Evolutionary conservation across 2,329 filamentous ascomycete species (phyloP).

Genomic region (Scorias spongiosa): DNA sequence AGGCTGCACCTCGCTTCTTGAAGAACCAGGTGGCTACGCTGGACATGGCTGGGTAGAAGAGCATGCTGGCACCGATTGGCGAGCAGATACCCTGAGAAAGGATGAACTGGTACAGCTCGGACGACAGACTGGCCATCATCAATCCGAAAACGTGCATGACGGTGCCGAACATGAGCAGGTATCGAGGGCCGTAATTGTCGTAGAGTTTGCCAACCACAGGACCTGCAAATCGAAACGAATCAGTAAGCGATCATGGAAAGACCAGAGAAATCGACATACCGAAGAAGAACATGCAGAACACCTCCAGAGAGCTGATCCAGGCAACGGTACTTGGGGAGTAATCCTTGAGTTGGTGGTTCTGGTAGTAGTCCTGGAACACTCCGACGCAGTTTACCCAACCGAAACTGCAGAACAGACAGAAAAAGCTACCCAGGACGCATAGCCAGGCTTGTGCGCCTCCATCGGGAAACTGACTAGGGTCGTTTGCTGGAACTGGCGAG

Average conservation of each 20-base stretch:
- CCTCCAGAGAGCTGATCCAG: slow-evolving; percentile 32
- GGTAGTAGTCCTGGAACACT: slow-evolving; percentile 33
- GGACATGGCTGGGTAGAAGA: slow-evolving; percentile 31
- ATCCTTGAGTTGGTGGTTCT: slow-evolving; percentile 24
- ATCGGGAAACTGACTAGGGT: slow-evolving; percentile 12
- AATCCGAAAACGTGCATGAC: slow-evolving; percentile 44
- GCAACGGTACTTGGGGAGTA: slow-evolving; percentile 26
- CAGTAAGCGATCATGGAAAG: slow-evolving; percentile 8
- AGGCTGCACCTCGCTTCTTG: slow-evolving; percentile 31
- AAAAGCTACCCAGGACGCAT: slow-evolving; percentile 21
- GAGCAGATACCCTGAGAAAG: slow-evolving; percentile 41
- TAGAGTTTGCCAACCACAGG: slow-evolving; percentile 49
- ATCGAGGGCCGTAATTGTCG: slow-evolving; percentile 47
- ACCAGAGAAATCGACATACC: slow-evolving; percentile 6
- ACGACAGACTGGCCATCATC: slow-evolving; percentile 47
- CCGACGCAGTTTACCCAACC: slow-evolving; percentile 31
- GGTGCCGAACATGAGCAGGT: slow-evolving; percentile 37
- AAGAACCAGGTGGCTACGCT: slow-evolving; percentile 35
- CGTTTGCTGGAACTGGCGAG: background rate
- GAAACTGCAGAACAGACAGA: slow-evolving; percentile 24
- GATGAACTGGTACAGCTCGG: slow-evolving; percentile 39
- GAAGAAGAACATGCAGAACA: slow-evolving; percentile 39
- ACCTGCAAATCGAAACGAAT: slow-evolving; percentile 20
- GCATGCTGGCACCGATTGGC: slow-evolving; percentile 33
- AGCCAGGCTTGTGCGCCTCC: slow-evolving; percentile 23